Evolutionary conservation across 1,284 basidiomycete species (phyloP).

Genomic region (Tilletia indica): DNA sequence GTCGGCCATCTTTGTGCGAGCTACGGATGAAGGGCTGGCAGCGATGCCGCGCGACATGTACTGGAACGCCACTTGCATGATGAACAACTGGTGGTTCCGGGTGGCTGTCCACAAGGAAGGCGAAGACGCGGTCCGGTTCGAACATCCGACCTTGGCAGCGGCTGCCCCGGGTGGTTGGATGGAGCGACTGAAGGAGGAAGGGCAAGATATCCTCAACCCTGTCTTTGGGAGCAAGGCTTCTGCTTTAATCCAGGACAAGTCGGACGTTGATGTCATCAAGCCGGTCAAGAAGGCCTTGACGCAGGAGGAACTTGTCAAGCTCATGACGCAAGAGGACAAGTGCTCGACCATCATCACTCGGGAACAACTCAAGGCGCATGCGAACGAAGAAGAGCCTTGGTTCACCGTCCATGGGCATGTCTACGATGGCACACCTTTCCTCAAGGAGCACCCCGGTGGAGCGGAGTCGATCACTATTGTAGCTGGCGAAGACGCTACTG

Average conservation of each 20-base stretch:
- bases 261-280: background rate
- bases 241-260: background rate
- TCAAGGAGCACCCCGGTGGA: conserved; percentile 68
- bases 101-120: conserved; percentile 61
- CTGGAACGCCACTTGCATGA: conserved; percentile 63
- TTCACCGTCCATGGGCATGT: conserved; percentile 65
- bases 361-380: conserved; percentile 62
- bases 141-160: conserved; percentile 67
- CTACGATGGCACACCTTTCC: conserved; percentile 63
- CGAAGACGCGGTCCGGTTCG: conserved; percentile 60
- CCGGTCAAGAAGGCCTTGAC: conserved; percentile 15
- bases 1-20: conserved; percentile 63
- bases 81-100: conserved; percentile 66
- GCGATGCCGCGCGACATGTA: conserved; percentile 63
- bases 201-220: conserved; percentile 61
- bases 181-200: conserved; percentile 63
- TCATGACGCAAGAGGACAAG: conserved; percentile 41
- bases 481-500: conserved; percentile 67
- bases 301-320: background rate
- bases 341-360: conserved; percentile 60
- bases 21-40: conserved; percentile 64
- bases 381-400: conserved; percentile 62
- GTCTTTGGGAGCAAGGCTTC: conserved; percentile 49
- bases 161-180: conserved; percentile 66
- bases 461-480: conserved; percentile 65